These are phyloP conservation scores for Plectosphaerella cucumerina DNA, from an alignment of 2,329 filamentous ascomycete genomes.

Conservation along the genomic window DNA sequence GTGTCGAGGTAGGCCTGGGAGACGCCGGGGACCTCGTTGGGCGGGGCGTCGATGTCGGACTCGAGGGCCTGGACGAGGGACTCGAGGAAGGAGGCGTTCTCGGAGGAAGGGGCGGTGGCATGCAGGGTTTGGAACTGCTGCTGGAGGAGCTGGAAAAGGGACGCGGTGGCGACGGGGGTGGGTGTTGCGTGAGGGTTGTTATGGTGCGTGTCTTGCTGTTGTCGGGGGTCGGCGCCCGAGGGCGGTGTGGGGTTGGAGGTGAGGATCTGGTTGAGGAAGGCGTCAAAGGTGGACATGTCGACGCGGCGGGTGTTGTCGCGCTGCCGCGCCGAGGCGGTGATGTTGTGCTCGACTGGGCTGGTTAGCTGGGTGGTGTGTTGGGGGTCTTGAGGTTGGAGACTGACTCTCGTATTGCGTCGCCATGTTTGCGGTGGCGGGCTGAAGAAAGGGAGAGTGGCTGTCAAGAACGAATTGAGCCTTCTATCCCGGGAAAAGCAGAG, in stretches of 20 bases:
- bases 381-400: constrained; percentile 7
- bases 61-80: constrained; percentile 44
- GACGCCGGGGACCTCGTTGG: constrained; percentile 48
- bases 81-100: constrained; percentile 46
- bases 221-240: constrained; percentile 19
- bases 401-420: constrained; percentile 54
- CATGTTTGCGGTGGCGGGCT: constrained; percentile 29
- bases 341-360: constrained; percentile 55
- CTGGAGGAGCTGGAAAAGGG: constrained; percentile 54
- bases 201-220: constrained; percentile 47
- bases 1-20: constrained; percentile 55
- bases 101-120: constrained; percentile 40
- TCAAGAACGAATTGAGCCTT: no score
- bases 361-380: constrained; percentile 5
- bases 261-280: constrained; percentile 51
- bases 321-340: constrained; percentile 38
- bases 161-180: constrained; percentile 54
- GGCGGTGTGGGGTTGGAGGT: constrained; percentile 21
- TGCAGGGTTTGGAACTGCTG: constrained; percentile 53
- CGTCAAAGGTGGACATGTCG: constrained; percentile 61
- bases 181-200: constrained; percentile 55
- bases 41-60: constrained; percentile 47
- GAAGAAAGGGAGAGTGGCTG: no score
- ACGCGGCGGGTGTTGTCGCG: constrained; percentile 46
- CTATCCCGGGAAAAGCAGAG: no score